Evolutionary conservation across 2,329 filamentous ascomycete species (phyloP), one percentile per base, ranked within the genome.

Genomic region (Pseudocercospora eumusae): DNA sequence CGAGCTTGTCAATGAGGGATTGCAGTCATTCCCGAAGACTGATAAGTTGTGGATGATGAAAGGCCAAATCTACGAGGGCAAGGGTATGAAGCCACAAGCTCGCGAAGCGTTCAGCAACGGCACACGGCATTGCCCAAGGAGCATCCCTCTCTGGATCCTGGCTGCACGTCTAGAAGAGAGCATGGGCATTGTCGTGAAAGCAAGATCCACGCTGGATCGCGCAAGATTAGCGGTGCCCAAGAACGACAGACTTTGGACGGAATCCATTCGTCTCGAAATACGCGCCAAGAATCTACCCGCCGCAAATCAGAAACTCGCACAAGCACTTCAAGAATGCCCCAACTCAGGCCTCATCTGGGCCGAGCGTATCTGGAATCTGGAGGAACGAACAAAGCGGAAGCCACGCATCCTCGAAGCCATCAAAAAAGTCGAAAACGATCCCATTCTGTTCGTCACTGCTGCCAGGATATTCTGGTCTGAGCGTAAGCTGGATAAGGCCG

Each of bases 21-120:
- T 99, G 36, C 88, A 93, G 67, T 84, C 91, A 9, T 99, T 96
- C 79, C 93, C 95, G 0, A 85, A 87, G 49, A 86, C 89, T 11
- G 84, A 91, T 57, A 98, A 98, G 78, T 83, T 99, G 23, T 97
- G 93, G 89, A 97, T 98, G 90, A 91, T 96, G 81, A 99, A 99
- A 78, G 95, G 96, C 0, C 95, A 99, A 74, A 95, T 98, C 65
- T 99, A 99, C 81, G 90, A 97, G 73, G 84, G 88, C 47, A 84
- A 92, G 52, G 88, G 85, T 69, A 92, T 92, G 78, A 79, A 89
- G 13, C 88, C 89, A 0, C 90, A 95, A 76, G 95, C 95, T 2
- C 87, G 95, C 52, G 92, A 98, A 75, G 92, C 93, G 0, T 98
- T 95, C 77, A 86, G 86, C 62, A 89, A 91, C 4, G 95, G 95